Evolutionary conservation across 257 asterid species (phyloP).

Genomic region (Nicotiana knightiana): DNA sequence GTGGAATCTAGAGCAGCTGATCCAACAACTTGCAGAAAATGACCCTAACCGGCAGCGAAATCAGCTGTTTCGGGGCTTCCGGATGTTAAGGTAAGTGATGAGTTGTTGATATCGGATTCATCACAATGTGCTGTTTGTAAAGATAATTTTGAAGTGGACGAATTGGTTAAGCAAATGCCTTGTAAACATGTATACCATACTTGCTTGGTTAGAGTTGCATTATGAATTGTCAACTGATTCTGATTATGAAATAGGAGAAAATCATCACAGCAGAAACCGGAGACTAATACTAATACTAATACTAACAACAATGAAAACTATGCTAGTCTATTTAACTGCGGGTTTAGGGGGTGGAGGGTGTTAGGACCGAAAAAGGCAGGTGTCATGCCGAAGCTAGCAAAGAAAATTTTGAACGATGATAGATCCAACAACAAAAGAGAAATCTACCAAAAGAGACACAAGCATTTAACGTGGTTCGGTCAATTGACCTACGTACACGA

Average conservation of each 20-base stretch:
- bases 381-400: too few relatives aligned
- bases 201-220: constrained; percentile 43
- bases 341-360: not conserved
- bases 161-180: constrained; percentile 33
- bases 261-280: not conserved
- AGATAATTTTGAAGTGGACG: constrained; percentile 28
- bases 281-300: not conserved
- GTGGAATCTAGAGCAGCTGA: constrained; percentile 27
- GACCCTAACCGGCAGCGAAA: constrained; percentile 29
- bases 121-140: constrained; percentile 40
- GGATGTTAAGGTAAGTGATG: constrained; percentile 18
- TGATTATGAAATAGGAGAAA: not conserved
- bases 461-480: too few relatives aligned
- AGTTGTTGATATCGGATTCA: constrained; percentile 13
- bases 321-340: not conserved
- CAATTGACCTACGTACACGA: too few relatives aligned
- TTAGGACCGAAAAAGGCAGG: too few relatives aligned
- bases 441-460: too few relatives aligned
- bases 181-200: constrained; percentile 41
- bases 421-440: too few relatives aligned
- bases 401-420: too few relatives aligned
- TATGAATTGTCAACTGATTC: not conserved
- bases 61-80: constrained; percentile 26
- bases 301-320: not conserved
- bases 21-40: constrained; percentile 32